These are phyloP conservation scores for Coniochaeta sp. DNA, from an alignment of 2,329 filamentous ascomycete species.

Conservation along the genomic window DNA sequence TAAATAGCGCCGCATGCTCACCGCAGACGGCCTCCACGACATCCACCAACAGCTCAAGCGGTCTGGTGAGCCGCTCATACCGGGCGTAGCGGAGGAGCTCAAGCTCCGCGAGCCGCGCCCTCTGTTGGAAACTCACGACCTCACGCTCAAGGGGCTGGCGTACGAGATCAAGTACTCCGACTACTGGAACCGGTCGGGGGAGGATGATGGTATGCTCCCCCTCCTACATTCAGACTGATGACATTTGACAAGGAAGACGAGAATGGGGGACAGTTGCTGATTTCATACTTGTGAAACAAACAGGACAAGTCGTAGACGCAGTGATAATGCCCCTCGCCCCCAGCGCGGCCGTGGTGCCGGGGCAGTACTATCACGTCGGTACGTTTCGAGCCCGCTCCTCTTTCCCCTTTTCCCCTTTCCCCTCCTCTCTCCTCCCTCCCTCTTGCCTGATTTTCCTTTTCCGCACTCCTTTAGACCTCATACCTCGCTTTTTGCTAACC, in stretches of 20 bases:
- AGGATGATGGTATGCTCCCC: constrained; percentile 37
- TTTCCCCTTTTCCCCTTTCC: no score
- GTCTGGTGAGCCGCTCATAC: constrained; percentile 46
- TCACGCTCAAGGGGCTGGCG: constrained; percentile 46
- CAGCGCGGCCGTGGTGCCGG: constrained; percentile 38
- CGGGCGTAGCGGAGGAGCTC: constrained; percentile 30
- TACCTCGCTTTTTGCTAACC: no score
- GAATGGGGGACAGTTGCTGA: constrained; percentile 12
- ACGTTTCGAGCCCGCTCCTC: not conserved
- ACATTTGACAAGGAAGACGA: no score
- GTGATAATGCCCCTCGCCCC: constrained; percentile 44
- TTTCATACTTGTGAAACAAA: constrained; percentile 13
- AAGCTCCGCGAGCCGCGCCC: constrained; percentile 14
- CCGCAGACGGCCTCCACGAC: constrained; percentile 22
- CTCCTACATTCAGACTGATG: no score
- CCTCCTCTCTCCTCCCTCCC: no score
- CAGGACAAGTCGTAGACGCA: constrained; percentile 46
- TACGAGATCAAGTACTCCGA: constrained; percentile 54
- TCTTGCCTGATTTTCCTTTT: no score
- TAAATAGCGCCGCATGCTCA: not conserved
- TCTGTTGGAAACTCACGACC: constrained; percentile 26
- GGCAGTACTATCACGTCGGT: constrained; percentile 32
- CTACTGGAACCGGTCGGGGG: constrained; percentile 53
- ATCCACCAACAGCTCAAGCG: constrained; percentile 41
- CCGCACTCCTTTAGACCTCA: no score